Evolutionary conservation across 2,329 filamentous ascomycete genomes (phyloP), one percentile per base, ranked within the genome.

Genomic region (Pseudogymnoascus sp.): DNA sequence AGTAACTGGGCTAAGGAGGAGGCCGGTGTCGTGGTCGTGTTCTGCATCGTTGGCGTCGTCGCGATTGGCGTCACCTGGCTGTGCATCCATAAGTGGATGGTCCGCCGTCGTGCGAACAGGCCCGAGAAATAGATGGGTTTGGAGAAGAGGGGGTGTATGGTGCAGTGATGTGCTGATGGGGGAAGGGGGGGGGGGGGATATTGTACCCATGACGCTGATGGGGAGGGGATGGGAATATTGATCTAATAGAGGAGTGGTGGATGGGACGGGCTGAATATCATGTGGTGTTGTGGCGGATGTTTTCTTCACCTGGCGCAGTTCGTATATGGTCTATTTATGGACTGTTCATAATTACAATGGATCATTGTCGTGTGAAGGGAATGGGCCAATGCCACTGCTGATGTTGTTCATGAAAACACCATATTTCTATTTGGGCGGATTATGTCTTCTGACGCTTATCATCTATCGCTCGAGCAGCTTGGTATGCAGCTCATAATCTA

Each of bases 21-120:
- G 70, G 78, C 81, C 50, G 85, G 85, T 73, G 83, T 86, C 66
- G 78, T 87, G 61, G 76, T 86, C 67, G 85, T 87, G 63, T 85
- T 87, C 74, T 79, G 76, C 73, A 83, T 87, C 68, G 77, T 86
- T 72, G 82, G 82, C 70, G 69, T 84, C 65, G 81, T 87, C 67
- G 78, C 65, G 40, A 63, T 80, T 65, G 79, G 83, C 26, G 71
- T 87, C 59, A 66, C 80, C 63, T 68, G 70, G 60, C 76, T 87
- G 42, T 80, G 81, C 70, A 69, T 82, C 65, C 77, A 78, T 67
- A 78, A 80, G 66, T 76, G 73, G 70, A 72, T 80, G n/a, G n/a
- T n/a, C n/a, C n/a, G n/a, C n/a, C n/a, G n/a, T n/a, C n/a, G n/a
- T n/a, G n/a, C n/a, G n/a, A n/a, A n/a, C n/a, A n/a, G n/a, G n/a